Evolutionary conservation across 2,329 filamentous ascomycete species (phyloP), one percentile per base, ranked within the genome.

Genomic region (Ceratocystis cubensis): DNA sequence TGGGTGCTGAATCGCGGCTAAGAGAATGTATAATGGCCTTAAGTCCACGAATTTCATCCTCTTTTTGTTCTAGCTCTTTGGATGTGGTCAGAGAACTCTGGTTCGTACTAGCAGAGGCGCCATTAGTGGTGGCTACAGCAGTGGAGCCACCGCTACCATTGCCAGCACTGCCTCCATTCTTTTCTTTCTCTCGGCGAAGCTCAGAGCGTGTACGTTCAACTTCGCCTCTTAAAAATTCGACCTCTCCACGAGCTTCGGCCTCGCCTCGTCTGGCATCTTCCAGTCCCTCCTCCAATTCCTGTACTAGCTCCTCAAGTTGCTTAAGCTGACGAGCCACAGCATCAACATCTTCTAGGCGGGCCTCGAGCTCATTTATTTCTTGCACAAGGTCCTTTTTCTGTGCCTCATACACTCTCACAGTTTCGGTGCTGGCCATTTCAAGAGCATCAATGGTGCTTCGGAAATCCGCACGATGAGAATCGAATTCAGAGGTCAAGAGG

Each of bases 11-110:
- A 70, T 90, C 90, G 69, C 91, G 83, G 74, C 91, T 96, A 46
- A 99, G 81, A 20, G 91, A 96, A 76, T 97, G 93, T 69, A 99
- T 97, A 73, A 99, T 97, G 56, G 94, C 93, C 76, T 97, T 99
- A 70, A 99, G 82, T 61, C 94, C 94, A 69, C 93, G 84, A 72
- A 99, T 97, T 78, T 99, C 94, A 72, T 99, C 94, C 72, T 99
- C 93, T 74, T 95, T 94, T 73, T 96, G 89, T 73, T 95, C 91
- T 37, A 97, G 76, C 70, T 96, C 91, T 75, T 90, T 90, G 56
- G 83, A 82, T n/a, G 44, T 50, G 22, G 56, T 20, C 13, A 59
- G 7, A 10, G 56, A 59, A n/a, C 15, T 22, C 15, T 28, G 8
- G 56, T 33, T 59, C 6, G 28, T 30, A 37, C 56, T n/a, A 6